Conservation (phyloP, 306 rosid species). For the Vigna trinervia region DNA sequence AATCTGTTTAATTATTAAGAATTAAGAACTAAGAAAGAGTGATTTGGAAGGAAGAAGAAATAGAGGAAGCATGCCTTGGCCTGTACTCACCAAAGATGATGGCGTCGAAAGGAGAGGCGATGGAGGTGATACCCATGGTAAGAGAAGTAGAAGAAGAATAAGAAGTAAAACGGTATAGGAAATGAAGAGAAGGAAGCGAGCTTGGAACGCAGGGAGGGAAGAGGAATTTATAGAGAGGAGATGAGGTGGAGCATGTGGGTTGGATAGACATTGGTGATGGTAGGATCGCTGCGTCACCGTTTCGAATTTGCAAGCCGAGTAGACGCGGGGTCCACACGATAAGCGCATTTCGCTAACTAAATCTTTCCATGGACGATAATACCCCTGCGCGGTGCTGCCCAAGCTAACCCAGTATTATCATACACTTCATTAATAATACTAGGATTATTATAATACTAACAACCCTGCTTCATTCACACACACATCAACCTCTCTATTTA, state of each 20-base stretch:
- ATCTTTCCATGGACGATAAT: neutral
- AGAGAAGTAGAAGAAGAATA: neutral
- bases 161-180: neutral
- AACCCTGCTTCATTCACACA: neutral
- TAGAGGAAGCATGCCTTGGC: neutral
- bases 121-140: slow-evolving; percentile 51
- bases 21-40: neutral
- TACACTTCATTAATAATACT: neutral
- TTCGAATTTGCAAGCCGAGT: slow-evolving; percentile 39
- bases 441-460: neutral
- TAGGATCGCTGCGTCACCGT: slow-evolving; percentile 32
- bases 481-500: neutral
- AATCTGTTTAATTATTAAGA: slow-evolving; percentile 52
- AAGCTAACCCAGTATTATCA: too few relatives aligned
- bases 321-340: slow-evolving; percentile 33
- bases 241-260: slow-evolving; percentile 24
- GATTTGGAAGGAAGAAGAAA: neutral
- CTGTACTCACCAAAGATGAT: slow-evolving; percentile 62
- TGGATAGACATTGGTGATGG: slow-evolving; percentile 30
- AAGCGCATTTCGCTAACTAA: neutral
- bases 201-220: neutral
- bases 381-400: neutral
- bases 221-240: slow-evolving; percentile 31
- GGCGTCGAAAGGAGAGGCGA: slow-evolving; percentile 52
- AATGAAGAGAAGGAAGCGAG: neutral